These are phyloP conservation scores for Candida tropicalis DNA, from an alignment of 1,139 yeast genomes.

Conservation along the genomic window DNA sequence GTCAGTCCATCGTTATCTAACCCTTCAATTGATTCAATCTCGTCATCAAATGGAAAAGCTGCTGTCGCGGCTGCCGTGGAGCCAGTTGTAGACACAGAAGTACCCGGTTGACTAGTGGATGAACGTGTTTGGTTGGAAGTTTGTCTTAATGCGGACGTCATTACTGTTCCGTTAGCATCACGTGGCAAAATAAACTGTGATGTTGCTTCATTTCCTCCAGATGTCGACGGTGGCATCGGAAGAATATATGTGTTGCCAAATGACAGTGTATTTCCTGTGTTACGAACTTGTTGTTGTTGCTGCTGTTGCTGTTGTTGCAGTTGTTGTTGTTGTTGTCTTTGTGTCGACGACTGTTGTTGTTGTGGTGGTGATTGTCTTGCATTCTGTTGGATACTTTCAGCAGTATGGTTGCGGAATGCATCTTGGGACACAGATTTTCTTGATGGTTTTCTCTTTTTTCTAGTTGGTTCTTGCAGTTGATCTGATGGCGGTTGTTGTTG, in stretches of 20 bases:
- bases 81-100: neutral
- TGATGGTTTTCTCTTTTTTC: conserved; percentile 4
- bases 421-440: conserved; percentile 3
- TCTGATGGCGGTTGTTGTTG: conserved; percentile 4
- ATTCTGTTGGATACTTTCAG: conserved; percentile 10
- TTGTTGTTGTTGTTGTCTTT: conserved; percentile 8
- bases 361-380: conserved; percentile 2
- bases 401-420: neutral
- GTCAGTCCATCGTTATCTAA: conserved; percentile 7
- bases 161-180: conserved; percentile 11
- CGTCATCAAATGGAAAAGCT: conserved; percentile 16
- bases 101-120: conserved; percentile 1
- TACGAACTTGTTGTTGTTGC: conserved; percentile 11
- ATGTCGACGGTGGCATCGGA: conserved; percentile 22
- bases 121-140: conserved; percentile 11
- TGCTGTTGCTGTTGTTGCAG: conserved; percentile 10
- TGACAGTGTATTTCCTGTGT: conserved; percentile 1
- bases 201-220: conserved; percentile 15
- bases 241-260: conserved; percentile 18
- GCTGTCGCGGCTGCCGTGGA: conserved; percentile 9
- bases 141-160: conserved; percentile 18
- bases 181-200: conserved; percentile 17
- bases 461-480: conserved; percentile 5
- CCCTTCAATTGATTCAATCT: conserved; percentile 16
- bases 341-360: too few species aligned